Conservation (phyloP, 2,329 filamentous ascomycete species). For the Ascochyta rabiei region DNA sequence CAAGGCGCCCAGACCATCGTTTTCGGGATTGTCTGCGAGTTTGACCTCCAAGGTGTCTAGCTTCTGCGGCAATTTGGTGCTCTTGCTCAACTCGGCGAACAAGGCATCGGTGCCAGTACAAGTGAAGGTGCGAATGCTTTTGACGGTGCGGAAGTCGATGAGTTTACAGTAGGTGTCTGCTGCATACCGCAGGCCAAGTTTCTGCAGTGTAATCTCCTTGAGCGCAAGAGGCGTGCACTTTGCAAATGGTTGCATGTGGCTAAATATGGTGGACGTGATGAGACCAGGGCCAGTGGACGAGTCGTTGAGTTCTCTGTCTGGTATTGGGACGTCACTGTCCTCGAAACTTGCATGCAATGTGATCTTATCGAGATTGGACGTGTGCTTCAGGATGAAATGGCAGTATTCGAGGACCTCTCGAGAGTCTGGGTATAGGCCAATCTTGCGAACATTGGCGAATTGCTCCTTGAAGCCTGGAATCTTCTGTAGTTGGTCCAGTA, state of each 20-base stretch:
- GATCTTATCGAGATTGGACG: constrained; percentile 52
- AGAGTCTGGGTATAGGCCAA: constrained; percentile 56
- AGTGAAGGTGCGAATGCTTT: constrained; percentile 51
- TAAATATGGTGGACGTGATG: constrained; percentile 54
- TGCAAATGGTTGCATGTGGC: constrained; percentile 55
- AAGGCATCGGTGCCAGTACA: constrained; percentile 56
- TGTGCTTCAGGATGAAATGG: constrained; percentile 51
- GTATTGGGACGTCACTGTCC: constrained; percentile 41
- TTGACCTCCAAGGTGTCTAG: constrained; percentile 55
- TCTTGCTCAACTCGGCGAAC: constrained; percentile 55
- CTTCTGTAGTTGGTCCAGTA: constrained; percentile 52
- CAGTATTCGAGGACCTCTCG: constrained; percentile 53
- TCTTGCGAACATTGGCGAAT: constrained; percentile 51
- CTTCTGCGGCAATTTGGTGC: constrained; percentile 51
- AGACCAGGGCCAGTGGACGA: constrained; percentile 54
- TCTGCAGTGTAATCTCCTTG: constrained; percentile 53
- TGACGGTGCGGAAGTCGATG: constrained; percentile 53
- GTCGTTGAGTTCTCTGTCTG: constrained; percentile 54
- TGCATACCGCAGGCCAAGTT: constrained; percentile 55
- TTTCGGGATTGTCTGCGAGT: constrained; percentile 56
- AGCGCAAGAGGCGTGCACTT: constrained; percentile 53
- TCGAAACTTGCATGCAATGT: constrained; percentile 56
- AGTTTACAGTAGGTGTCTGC: constrained; percentile 56
- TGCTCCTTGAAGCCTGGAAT: constrained; percentile 48
- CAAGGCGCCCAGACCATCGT: constrained; percentile 54